Percentiles rank a stretch among this genome's conserved stretches.
These are phyloP conservation scores for Xerophyta viscosa DNA, from an alignment of 106 monocot genomes.

Conservation along the genomic window DNA sequence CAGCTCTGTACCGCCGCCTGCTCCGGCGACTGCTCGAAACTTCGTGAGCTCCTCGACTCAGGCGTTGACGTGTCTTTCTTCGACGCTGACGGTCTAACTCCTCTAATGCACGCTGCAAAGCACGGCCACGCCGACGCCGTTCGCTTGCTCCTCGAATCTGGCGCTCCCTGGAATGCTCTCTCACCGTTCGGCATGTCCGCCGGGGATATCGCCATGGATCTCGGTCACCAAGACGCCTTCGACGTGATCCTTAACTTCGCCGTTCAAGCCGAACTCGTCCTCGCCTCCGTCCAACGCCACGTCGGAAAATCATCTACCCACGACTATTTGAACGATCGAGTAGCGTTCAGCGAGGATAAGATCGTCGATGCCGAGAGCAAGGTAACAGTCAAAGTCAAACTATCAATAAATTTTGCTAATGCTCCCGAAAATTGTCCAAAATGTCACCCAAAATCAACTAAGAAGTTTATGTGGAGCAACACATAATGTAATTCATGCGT, in stretches of 20 bases:
- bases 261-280: slow-evolving; percentile 75
- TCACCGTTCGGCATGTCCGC: slow-evolving; percentile 62
- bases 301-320: not conserved
- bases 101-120: slow-evolving; percentile 81
- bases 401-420: too few species aligned
- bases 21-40: slow-evolving; percentile 25
- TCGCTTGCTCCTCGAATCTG: slow-evolving; percentile 49
- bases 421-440: too few species aligned
- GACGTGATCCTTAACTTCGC: slow-evolving; percentile 66
- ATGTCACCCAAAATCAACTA: too few species aligned
- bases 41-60: slow-evolving; percentile 30
- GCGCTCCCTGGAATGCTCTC: slow-evolving; percentile 96
- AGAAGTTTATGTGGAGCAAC: too few species aligned
- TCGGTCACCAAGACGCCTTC: slow-evolving; percentile 47
- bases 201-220: slow-evolving; percentile 75
- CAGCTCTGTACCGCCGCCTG: slow-evolving; percentile 40
- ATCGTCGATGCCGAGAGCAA: slow-evolving; percentile 81
- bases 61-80: slow-evolving; percentile 75
- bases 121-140: slow-evolving; percentile 49
- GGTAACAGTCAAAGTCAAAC: too few species aligned
- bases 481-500: too few species aligned
- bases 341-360: slow-evolving; percentile 68
- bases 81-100: slow-evolving; percentile 52
- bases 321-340: slow-evolving; percentile 55
- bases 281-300: slow-evolving; percentile 18